Percentiles rank a stretch among this genome's conserved stretches.
These are phyloP conservation scores for Nicotiana tabacum DNA, from an alignment of 257 asterid species.

Conservation along the genomic window DNA sequence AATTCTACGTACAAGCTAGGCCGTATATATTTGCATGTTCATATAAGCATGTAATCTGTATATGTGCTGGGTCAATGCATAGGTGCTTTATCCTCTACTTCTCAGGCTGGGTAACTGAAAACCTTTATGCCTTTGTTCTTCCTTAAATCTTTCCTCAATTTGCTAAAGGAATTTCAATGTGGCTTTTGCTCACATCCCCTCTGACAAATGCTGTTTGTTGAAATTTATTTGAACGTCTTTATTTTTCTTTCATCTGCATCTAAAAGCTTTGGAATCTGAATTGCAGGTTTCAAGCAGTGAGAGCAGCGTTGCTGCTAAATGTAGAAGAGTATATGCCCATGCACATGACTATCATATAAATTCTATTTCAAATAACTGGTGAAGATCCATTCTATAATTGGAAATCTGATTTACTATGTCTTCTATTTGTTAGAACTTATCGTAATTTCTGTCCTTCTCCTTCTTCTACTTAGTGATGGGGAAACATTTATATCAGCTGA, in stretches of 20 bases:
- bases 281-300: constrained; percentile 70
- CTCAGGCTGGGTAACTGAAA: background rate
- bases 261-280: constrained; percentile 7
- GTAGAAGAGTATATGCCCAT: constrained; percentile 86
- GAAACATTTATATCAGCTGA: constrained; percentile 94
- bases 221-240: background rate
- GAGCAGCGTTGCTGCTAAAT: constrained; percentile 71
- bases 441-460: background rate
- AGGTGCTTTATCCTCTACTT: background rate
- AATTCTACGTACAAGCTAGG: background rate
- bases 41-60: background rate
- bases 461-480: constrained; percentile 60
- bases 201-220: background rate
- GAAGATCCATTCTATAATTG: background rate
- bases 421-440: background rate
- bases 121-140: background rate
- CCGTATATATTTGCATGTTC: background rate
- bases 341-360: constrained; percentile 91
- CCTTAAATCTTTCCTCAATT: background rate
- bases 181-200: background rate
- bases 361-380: constrained; percentile 88
- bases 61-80: background rate
- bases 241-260: background rate
- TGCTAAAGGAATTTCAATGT: constrained; percentile 3
- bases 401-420: background rate